Evolutionary conservation across 192 early-diverging fungal genomes (phyloP).

Genomic region (Backusella westeae): DNA sequence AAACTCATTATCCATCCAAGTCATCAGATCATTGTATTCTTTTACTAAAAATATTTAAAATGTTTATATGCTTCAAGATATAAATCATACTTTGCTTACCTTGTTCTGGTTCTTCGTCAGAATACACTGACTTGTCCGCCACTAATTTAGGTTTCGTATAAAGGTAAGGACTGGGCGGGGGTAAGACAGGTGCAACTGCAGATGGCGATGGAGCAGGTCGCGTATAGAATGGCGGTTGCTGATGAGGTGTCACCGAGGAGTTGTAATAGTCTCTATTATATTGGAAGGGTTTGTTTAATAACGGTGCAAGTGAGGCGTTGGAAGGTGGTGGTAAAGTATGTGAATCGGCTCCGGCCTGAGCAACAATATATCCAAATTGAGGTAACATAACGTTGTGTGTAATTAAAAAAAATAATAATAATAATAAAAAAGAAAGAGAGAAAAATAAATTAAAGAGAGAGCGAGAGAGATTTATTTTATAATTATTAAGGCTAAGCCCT

Average conservation of each 20-base stretch:
- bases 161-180: neutral
- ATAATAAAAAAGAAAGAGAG: neutral
- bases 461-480: neutral
- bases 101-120: slow-evolving; percentile 1
- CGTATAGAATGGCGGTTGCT: neutral
- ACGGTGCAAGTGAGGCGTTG: slow-evolving; percentile 5
- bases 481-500: neutral
- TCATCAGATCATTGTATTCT: slow-evolving; percentile 21
- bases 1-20: slow-evolving; percentile 25
- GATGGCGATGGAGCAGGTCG: neutral
- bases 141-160: neutral
- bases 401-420: neutral
- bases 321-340: slow-evolving; percentile 11
- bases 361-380: slow-evolving; percentile 27
- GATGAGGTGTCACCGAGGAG: neutral
- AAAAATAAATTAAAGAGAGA: neutral
- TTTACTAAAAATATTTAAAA: neutral
- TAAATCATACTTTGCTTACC: neutral
- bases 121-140: neutral
- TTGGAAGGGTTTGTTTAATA: slow-evolving; percentile 8
- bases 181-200: neutral
- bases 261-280: neutral
- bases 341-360: slow-evolving; percentile 25
- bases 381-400: slow-evolving; percentile 14
- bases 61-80: neutral